Percentiles rank a stretch among this genome's conserved stretches.
These are phyloP conservation scores for Lecanosticta acicola DNA, from an alignment of 2,329 filamentous ascomycete species.

Conservation along the genomic window DNA sequence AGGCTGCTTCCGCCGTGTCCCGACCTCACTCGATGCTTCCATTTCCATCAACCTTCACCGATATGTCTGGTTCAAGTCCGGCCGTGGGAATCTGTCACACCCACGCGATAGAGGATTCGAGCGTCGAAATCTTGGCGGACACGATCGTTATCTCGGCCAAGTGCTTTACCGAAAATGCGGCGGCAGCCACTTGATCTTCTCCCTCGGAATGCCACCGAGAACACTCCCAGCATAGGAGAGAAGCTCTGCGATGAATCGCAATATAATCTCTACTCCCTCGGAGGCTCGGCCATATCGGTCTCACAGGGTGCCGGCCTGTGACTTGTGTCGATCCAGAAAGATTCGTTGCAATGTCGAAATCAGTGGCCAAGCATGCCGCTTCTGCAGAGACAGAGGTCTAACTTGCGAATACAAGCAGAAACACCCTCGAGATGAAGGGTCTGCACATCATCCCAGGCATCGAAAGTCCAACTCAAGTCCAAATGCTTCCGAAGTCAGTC, in stretches of 20 bases:
- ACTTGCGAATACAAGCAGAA: constrained; percentile 33
- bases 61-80: too few species aligned
- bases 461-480: constrained; percentile 5
- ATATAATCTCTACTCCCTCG: neutral
- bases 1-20: too few species aligned
- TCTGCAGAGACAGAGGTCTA: constrained; percentile 35
- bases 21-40: too few species aligned
- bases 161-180: too few species aligned
- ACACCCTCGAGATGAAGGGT: constrained; percentile 1
- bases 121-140: too few species aligned
- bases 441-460: constrained; percentile 7
- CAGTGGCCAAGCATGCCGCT: constrained; percentile 36
- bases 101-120: too few species aligned
- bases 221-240: too few species aligned
- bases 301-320: constrained; percentile 40
- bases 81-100: too few species aligned
- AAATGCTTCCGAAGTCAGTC: neutral
- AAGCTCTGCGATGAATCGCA: neutral
- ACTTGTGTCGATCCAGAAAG: constrained; percentile 37
- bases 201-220: too few species aligned
- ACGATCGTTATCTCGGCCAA: too few species aligned
- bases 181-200: too few species aligned
- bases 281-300: constrained; percentile 37
- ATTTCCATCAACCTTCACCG: too few species aligned
- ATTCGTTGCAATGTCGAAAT: constrained; percentile 39